Percentiles rank a stretch among this genome's conserved stretches.
Evolutionary conservation across 148 eudicot species (phyloP).

Genomic region (Linanthus parryae): DNA sequence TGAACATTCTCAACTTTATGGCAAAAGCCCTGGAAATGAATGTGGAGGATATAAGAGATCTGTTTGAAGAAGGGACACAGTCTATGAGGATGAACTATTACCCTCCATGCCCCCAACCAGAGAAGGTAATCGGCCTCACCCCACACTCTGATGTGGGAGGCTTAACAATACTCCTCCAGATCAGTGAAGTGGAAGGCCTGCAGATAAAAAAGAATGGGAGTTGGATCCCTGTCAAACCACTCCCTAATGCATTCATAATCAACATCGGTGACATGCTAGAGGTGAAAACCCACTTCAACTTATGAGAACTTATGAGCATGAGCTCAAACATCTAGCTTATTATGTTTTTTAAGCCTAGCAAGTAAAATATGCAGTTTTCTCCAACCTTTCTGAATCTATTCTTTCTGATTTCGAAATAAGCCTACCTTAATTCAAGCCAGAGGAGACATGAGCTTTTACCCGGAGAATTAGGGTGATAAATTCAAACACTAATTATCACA

Average conservation of each 20-base stretch:
- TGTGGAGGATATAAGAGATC: conserved; percentile 1
- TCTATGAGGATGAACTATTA: conserved; percentile 20
- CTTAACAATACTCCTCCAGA: conserved; percentile 26
- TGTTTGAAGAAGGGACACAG: conserved; percentile 11
- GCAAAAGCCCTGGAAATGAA: conserved; percentile 16
- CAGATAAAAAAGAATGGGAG: conserved; percentile 21
- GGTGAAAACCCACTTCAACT: not conserved
- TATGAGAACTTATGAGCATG: not conserved
- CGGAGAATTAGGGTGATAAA: not conserved
- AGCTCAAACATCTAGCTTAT: not conserved
- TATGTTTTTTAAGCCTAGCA: too few species aligned
- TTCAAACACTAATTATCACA: not conserved
- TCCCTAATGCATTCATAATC: not conserved
- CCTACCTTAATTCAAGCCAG: too few species aligned
- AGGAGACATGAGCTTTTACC: not conserved
- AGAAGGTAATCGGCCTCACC: conserved; percentile 24
- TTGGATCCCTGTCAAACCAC: conserved; percentile 22
- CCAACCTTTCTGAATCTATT: not conserved
- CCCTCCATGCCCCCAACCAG: conserved; percentile 30
- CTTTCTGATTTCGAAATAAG: too few species aligned
- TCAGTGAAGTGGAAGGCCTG: conserved; percentile 21
- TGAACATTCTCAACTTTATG: conserved; percentile 14
- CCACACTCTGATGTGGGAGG: conserved; percentile 24
- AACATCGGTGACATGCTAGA: conserved; percentile 2
- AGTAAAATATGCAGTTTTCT: not conserved